These are phyloP conservation scores for Diddensiella santjacobensis DNA, from an alignment of 805 yeast genomes.

Conservation along the genomic window DNA sequence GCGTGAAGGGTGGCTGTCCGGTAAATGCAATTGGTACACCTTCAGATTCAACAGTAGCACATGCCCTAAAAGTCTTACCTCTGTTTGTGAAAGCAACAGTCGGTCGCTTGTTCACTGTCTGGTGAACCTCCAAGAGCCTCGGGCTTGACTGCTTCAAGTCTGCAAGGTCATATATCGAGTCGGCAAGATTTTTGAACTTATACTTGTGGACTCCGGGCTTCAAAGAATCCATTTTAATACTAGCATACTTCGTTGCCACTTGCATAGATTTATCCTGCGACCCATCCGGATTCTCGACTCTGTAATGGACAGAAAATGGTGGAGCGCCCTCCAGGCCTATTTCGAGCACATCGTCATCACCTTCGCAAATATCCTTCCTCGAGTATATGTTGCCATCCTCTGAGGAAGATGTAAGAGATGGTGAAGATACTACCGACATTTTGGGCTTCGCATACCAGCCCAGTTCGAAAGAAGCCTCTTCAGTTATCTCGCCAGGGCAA, in stretches of 20 bases:
- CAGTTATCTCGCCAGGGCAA: constrained; percentile 47
- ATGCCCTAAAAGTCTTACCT: constrained; percentile 49
- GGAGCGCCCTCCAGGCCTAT: constrained; percentile 49
- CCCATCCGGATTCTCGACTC: constrained; percentile 27
- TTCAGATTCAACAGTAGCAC: constrained; percentile 35
- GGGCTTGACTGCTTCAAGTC: constrained; percentile 29
- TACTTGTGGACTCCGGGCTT: constrained; percentile 60
- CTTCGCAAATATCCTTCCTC: constrained; percentile 46
- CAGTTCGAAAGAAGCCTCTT: constrained; percentile 38
- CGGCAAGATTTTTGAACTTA: constrained; percentile 58
- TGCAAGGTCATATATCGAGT: constrained; percentile 52
- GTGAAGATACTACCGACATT: constrained; percentile 37
- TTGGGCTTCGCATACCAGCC: constrained; percentile 46
- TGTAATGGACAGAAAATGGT: constrained; percentile 69
- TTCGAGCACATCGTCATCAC: constrained; percentile 46
- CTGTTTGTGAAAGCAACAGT: constrained; percentile 46
- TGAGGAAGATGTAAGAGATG: constrained; percentile 26
- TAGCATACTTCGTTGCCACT: constrained; percentile 50
- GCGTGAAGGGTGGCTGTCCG: constrained; percentile 61
- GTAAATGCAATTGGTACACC: constrained; percentile 53
- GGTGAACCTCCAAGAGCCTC: constrained; percentile 36
- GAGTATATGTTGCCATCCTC: constrained; percentile 28
- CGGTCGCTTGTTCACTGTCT: constrained; percentile 62
- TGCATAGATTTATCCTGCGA: constrained; percentile 35
- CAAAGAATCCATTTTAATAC: constrained; percentile 42